phyloP scores from a whole-genome alignment of 768 basidiomycete genomes.

The Russula vinacea region DNA sequence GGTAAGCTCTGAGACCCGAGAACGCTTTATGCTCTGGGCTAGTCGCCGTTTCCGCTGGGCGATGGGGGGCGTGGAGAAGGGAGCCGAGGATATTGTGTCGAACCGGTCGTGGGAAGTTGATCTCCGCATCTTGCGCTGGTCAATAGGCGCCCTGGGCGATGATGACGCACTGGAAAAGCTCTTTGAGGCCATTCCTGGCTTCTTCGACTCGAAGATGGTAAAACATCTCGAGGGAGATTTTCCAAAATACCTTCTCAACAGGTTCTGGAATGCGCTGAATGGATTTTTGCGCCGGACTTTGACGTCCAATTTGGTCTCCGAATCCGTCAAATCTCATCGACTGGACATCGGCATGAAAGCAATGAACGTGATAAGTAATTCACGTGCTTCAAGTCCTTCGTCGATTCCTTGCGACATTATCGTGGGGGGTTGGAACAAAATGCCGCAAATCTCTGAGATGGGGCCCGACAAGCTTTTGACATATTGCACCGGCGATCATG shows the following conservation, averaged over 20 bases:
- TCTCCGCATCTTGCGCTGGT: background rate
- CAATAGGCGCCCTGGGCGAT: background rate
- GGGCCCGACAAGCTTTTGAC: background rate
- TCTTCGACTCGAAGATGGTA: background rate
- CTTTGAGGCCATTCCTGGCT: slow-evolving; percentile 9
- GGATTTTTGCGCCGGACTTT: slow-evolving; percentile 2
- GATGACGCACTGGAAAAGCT: slow-evolving; percentile 5
- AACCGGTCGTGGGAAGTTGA: background rate
- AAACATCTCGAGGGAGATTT: background rate
- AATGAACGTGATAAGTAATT: too few relatives aligned
- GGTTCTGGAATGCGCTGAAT: background rate
- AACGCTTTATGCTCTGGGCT: too few relatives aligned
- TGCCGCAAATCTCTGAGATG: background rate
- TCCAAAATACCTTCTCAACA: too few relatives aligned
- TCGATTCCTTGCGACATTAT: too few relatives aligned
- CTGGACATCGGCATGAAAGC: too few relatives aligned
- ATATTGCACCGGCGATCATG: background rate
- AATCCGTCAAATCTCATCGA: too few relatives aligned
- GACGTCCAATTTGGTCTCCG: background rate
- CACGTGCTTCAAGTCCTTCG: too few relatives aligned
- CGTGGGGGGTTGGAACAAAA: background rate
- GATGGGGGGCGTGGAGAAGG: background rate
- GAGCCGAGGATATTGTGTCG: background rate
- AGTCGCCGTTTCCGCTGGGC: too few relatives aligned
- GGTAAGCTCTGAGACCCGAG: too few relatives aligned